These are phyloP conservation scores for Lentinula edodes DNA, from an alignment of 768 basidiomycete species.

Conservation along the genomic window DNA sequence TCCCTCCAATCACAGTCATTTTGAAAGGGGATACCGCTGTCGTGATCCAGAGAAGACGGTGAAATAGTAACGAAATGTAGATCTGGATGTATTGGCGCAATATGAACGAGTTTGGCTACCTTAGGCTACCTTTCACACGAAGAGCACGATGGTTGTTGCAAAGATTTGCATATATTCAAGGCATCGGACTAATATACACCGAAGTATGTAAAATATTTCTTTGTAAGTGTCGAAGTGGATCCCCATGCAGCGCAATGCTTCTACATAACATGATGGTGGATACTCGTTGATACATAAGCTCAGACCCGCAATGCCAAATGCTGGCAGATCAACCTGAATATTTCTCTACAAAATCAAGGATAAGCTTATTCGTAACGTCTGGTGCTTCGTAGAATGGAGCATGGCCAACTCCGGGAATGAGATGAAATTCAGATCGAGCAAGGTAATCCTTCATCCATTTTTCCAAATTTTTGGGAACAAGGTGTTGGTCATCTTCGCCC, in stretches of 20 bases:
- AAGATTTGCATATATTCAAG: too few relatives aligned
- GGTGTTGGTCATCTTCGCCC: slow-evolving; percentile 1
- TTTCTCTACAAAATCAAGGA: neutral
- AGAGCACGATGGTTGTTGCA: too few relatives aligned
- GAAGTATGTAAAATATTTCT: too few relatives aligned
- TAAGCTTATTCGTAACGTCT: neutral
- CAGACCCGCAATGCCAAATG: neutral
- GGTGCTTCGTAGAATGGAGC: slow-evolving; percentile 2
- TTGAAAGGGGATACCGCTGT: neutral
- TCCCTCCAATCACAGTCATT: neutral
- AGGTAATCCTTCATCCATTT: slow-evolving; percentile 4
- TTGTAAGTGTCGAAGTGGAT: too few relatives aligned
- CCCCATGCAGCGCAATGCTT: too few relatives aligned
- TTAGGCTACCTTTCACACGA: too few relatives aligned
- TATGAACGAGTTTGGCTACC: neutral
- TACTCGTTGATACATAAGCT: too few relatives aligned
- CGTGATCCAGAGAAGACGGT: neutral
- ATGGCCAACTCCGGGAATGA: neutral
- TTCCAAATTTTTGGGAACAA: neutral
- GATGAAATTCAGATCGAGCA: neutral
- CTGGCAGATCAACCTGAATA: neutral
- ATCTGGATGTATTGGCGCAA: neutral
- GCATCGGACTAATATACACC: too few relatives aligned
- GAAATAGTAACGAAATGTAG: neutral
- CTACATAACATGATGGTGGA: too few relatives aligned